These are phyloP conservation scores for Medicago ruthenica DNA, from an alignment of 306 rosid genomes.

Conservation along the genomic window DNA sequence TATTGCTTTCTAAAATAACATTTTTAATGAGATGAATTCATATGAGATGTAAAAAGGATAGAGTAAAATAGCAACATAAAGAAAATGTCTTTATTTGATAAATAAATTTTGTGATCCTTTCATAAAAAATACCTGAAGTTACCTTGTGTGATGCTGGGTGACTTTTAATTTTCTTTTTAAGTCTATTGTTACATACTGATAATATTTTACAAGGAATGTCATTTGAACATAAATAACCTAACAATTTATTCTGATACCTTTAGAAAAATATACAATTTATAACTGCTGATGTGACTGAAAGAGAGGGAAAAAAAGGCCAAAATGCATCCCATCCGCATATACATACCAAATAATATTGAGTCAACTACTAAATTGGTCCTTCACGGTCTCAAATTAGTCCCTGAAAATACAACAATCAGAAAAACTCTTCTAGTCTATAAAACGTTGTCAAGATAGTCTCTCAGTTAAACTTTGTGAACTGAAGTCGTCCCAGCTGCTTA, in stretches of 20 bases:
- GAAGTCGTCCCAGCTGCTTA: too few relatives aligned
- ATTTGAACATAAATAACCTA: too few relatives aligned
- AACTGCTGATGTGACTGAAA: too few relatives aligned
- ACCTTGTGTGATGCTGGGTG: not conserved
- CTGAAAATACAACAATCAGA: not conserved
- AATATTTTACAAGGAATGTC: not conserved
- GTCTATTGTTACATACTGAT: not conserved
- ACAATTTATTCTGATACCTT: too few relatives aligned
- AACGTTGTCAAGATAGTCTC: too few relatives aligned
- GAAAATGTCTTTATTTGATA: constrained; percentile 19
- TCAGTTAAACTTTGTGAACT: not conserved
- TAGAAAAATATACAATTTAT: too few relatives aligned
- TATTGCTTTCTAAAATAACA: not conserved
- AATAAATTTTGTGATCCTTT: constrained; percentile 16
- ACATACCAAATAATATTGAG: not conserved
- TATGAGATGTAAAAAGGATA: not conserved
- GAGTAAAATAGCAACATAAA: constrained; percentile 4
- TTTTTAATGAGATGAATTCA: not conserved
- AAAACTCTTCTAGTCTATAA: too few relatives aligned
- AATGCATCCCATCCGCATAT: not conserved
- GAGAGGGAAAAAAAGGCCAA: too few relatives aligned
- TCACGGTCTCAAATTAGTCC: not conserved
- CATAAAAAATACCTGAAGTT: constrained; percentile 9
- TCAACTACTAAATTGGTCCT: not conserved
- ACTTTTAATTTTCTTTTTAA: not conserved